Base-by-base conservation (phyloP, 2,329 filamentous ascomycete genomes). In the Eurotiales sp. region DNA sequence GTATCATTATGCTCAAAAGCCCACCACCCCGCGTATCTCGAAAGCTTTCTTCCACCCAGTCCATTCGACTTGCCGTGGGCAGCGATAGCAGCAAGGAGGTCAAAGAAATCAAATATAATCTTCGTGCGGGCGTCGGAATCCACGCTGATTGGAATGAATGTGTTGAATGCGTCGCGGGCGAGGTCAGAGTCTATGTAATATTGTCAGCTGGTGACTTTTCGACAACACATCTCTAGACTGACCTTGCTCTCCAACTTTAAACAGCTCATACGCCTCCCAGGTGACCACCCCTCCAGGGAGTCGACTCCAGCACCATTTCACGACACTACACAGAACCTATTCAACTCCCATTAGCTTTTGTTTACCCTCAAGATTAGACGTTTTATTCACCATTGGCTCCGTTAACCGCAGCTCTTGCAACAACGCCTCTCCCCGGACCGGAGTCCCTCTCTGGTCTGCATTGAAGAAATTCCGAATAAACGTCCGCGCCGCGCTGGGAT, bases 251-350 rank as follows among this genome's bases (percentile, higher is more conserved):
- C 93, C 93, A 58, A 95, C 86, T 64, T 88, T 90, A 78, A 99
- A 99, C 19, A 95, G 80, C 67, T 97, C 91, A 66, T 99, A 99
- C 37, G 90, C 90, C 64, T 96, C 90, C 93, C 93, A 97, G 52
- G 90, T 90, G 30, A 99, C 91, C 12, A 99, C 85, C 63, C 93
- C 93, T 53, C 90, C 90, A 37, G 87, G 83, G 46, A 99, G 77
- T 72, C 93, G 84, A 68, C 89, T 91, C 93, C 93, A 99, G 71
- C 92, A 97, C 93, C 93, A 99, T 76, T 97, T 99, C 58, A 93
- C 79, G 37, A 96, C 90, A 62, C 91, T 93, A 58, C 90, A 91
- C 49, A 99, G 81, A 51, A 95, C 90, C 90, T 96, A 49, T 11
- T 6, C 14, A 12, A n/a, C n/a, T n/a, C n/a, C 25, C 15, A 12